Evolutionary conservation across 495 filamentous ascomycete species (phyloP).

Genomic region (Lophiotrema nucula): DNA sequence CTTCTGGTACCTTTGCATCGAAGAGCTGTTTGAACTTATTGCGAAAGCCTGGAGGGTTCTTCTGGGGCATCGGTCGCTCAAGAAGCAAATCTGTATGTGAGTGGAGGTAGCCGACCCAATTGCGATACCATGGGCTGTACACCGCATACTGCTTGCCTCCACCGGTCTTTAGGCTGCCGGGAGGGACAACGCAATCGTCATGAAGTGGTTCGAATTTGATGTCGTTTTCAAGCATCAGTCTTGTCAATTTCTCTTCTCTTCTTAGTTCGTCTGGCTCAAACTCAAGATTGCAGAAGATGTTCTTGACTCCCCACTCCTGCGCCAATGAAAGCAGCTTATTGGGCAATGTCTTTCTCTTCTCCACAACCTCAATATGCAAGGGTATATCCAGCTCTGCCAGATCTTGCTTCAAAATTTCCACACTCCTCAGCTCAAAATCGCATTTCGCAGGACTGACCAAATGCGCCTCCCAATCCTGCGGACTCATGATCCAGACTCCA

Average conservation of each 20-base stretch:
- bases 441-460: constrained; percentile 68
- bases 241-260: constrained; percentile 67
- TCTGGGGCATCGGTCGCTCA: constrained; percentile 55
- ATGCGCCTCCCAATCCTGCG: constrained; percentile 84
- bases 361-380: constrained; percentile 69
- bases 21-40: constrained; percentile 61
- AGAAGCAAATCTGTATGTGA: constrained; percentile 64
- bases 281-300: constrained; percentile 69
- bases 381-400: constrained; percentile 73
- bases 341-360: constrained; percentile 62
- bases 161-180: constrained; percentile 62
- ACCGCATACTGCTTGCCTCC: constrained; percentile 78
- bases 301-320: constrained; percentile 70
- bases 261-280: constrained; percentile 78
- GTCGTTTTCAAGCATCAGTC: constrained; percentile 56
- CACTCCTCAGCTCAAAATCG: constrained; percentile 72
- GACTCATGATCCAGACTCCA: constrained; percentile 75
- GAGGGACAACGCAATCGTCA: constrained; percentile 79
- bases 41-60: constrained; percentile 59
- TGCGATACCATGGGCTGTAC: constrained; percentile 76
- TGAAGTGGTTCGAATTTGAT: constrained; percentile 65
- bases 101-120: constrained; percentile 73
- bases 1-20: constrained; percentile 57
- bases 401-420: constrained; percentile 64
- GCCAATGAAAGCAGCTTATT: constrained; percentile 66